Evolutionary conservation across 2,329 filamentous ascomycete genomes (phyloP).

Genomic region (Pseudogymnoascus sp.): DNA sequence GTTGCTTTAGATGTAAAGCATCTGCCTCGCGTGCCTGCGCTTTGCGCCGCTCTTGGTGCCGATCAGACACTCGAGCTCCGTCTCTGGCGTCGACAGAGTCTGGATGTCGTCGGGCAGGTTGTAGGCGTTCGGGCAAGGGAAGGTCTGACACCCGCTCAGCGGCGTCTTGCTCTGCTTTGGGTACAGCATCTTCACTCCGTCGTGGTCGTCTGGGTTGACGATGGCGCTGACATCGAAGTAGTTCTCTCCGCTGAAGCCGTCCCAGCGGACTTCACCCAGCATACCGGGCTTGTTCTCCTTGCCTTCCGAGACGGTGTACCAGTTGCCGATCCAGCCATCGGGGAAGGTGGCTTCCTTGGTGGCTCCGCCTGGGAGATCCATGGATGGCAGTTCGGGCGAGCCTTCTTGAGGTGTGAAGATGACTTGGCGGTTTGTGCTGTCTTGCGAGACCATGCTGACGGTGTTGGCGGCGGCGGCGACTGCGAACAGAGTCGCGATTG

Average conservation of each 20-base stretch:
- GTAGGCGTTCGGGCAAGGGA: conserved; percentile 48
- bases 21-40: conserved; percentile 12
- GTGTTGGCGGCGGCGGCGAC: conserved; percentile 38
- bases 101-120: conserved; percentile 46
- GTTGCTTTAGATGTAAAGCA: background rate
- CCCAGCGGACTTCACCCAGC: conserved; percentile 44
- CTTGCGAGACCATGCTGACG: conserved; percentile 52
- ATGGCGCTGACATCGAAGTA: conserved; percentile 55
- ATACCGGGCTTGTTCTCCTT: conserved; percentile 37
- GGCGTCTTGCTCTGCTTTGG: conserved; percentile 31
- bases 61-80: conserved; percentile 38
- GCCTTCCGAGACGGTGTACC: conserved; percentile 40
- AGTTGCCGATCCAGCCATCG: conserved; percentile 36
- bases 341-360: conserved; percentile 34
- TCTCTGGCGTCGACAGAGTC: conserved; percentile 43
- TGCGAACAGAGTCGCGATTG: conserved; percentile 36
- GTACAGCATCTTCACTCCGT: conserved; percentile 48
- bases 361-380: conserved; percentile 20
- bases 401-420: conserved; percentile 23
- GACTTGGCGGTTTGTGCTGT: conserved; percentile 33
- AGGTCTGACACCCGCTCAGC: conserved; percentile 43
- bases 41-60: conserved; percentile 18
- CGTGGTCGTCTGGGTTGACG: conserved; percentile 40
- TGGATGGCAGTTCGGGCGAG: conserved; percentile 12
- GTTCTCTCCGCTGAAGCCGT: conserved; percentile 39